Evolutionary conservation across 345 rosid genomes (phyloP).

Genomic region (Sapria himalayana): DNA sequence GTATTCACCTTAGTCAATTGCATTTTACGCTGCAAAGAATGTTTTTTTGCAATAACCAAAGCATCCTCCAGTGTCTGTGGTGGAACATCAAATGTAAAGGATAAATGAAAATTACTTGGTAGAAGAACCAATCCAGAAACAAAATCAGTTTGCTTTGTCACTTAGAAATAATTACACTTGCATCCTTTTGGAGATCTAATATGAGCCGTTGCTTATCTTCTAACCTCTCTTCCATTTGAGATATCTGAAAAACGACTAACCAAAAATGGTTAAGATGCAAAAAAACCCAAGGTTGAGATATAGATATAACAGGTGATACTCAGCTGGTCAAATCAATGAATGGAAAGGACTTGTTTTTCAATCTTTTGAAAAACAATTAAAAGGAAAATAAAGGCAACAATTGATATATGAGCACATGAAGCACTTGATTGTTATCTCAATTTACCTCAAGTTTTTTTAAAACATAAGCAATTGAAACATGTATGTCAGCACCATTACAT

Average conservation of each 20-base stretch:
- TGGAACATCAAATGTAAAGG: constrained; percentile 10
- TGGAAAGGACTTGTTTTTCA: too few relatives aligned
- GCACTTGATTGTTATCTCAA: too few relatives aligned
- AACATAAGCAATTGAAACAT: too few relatives aligned
- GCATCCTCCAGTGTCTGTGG: constrained; percentile 57
- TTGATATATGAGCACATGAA: too few relatives aligned
- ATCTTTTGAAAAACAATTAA: too few relatives aligned
- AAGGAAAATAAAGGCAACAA: too few relatives aligned
- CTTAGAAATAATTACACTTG: constrained; percentile 23
- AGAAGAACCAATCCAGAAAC: background rate
- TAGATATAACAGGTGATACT: too few relatives aligned
- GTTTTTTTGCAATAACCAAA: constrained; percentile 38
- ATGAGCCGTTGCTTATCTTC: constrained; percentile 25
- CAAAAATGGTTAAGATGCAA: too few relatives aligned
- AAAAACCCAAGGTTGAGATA: too few relatives aligned
- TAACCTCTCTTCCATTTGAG: constrained; percentile 26
- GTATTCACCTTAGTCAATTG: constrained; percentile 47
- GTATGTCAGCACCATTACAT: too few relatives aligned
- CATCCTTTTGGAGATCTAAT: constrained; percentile 36
- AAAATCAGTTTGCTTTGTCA: background rate
- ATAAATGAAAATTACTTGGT: constrained; percentile 2
- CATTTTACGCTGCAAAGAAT: constrained; percentile 31
- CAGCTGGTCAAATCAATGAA: too few relatives aligned
- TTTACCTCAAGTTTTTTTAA: too few relatives aligned
- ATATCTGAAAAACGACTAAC: constrained; percentile 27